Base-by-base conservation (phyloP, 2,329 filamentous ascomycete species). In the Cercospora sesami region DNA sequence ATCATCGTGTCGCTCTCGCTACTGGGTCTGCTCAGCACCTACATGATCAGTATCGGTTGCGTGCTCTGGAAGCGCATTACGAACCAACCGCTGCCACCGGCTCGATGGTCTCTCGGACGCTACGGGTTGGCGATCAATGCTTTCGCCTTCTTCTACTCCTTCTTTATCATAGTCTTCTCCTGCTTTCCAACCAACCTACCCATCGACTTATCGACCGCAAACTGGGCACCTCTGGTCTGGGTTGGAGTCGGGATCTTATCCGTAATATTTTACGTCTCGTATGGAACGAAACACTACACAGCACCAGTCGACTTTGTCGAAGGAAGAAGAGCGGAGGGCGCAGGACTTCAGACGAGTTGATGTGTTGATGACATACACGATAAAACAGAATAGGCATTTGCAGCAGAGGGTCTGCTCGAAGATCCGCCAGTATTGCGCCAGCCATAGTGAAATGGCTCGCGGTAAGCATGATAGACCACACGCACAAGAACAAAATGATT, bases 11-110 rank as follows among this genome's bases (percentile, higher is more conserved):
- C 78, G 14, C 72, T 80, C 1, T 77, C 76, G 0, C 72, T 77
- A 1, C 73, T 76, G 4, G 78, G 75, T 2, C 75, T 80, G 23
- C 73, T 80, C 63, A 75, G 71, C 33, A 79, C 78, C 2, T 80
- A 80, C 71, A 74, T 79, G 63, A 74, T 79, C 39, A 76, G 74
- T 45, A 78, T 79, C 63, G 78, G 78, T 58, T 79, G 78, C 26
- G 72, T 75, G 14, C 70, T 75, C 12, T 68, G 71, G 31, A 71
- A 71, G 45, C 73, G 73, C 31, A 62, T 75, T 58, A 71, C 65
- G 21, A 66, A 71, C 28, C 68, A 75, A 33, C 67, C 69, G 26
- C 68, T 75, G 8, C 75, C 75, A 8, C 72, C 67, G 14, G 74
- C 74, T 6, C 70, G 73, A 23, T 77, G 74, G 72, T 69, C 65